A percentile compares a stretch with the other conserved stretches of the same genome.
These are phyloP conservation scores for Hypericum perforatum DNA, from an alignment of 345 rosid species.

Conservation along the genomic window DNA sequence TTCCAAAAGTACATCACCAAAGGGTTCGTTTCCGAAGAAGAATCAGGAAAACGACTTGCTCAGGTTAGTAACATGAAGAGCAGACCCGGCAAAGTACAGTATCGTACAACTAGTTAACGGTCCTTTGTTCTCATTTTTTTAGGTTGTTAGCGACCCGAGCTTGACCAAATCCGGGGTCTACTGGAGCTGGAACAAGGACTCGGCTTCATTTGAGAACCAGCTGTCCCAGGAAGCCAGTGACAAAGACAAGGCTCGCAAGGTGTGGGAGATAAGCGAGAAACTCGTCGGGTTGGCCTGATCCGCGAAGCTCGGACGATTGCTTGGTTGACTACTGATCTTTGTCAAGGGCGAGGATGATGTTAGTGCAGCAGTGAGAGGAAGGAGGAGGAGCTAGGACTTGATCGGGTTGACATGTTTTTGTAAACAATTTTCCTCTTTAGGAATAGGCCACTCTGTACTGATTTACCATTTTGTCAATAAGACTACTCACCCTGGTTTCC, in stretches of 20 bases:
- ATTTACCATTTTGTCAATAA: constrained; percentile 18
- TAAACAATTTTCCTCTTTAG: constrained; percentile 16
- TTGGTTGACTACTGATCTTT: constrained; percentile 4
- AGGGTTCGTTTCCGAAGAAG: constrained; percentile 88
- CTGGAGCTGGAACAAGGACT: constrained; percentile 96
- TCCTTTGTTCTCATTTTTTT: constrained; percentile 10
- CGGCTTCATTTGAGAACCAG: constrained; percentile 93
- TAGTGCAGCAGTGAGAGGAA: constrained; percentile 5
- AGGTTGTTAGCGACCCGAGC: constrained; percentile 83
- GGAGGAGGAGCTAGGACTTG: constrained; percentile 7
- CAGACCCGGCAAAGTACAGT: background rate
- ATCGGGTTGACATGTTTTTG: constrained; percentile 9
- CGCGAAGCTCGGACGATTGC: background rate
- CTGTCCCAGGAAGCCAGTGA: constrained; percentile 90
- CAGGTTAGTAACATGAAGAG: constrained; percentile 41
- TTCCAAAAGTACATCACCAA: constrained; percentile 97
- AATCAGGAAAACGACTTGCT: constrained; percentile 87
- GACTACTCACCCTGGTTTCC: constrained; percentile 14
- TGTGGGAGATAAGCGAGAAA: constrained; percentile 96
- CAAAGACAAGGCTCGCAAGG: constrained; percentile 71
- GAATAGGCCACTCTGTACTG: constrained; percentile 16
- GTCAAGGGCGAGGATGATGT: constrained; percentile 18
- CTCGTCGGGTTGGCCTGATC: constrained; percentile 75
- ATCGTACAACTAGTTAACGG: background rate
- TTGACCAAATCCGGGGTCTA: constrained; percentile 89